Evolutionary conservation across 2,329 filamentous ascomycete genomes (phyloP).

Genomic region (Coniella vitis): DNA sequence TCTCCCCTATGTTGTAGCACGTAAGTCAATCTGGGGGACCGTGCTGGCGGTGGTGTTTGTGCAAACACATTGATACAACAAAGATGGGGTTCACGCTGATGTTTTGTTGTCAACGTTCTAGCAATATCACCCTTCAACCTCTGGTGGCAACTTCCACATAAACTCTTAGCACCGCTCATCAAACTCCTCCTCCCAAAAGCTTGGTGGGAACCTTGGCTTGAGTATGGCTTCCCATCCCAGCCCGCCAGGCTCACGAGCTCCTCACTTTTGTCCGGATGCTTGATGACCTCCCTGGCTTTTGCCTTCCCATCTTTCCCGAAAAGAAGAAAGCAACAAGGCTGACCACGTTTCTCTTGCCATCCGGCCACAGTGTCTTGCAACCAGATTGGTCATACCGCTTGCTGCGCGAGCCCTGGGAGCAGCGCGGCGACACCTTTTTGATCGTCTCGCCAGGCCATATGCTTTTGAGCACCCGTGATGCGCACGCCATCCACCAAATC

Average conservation of each 20-base stretch:
- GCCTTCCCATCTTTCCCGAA: neutral
- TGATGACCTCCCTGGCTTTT: no score
- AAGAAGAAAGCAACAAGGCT: no score
- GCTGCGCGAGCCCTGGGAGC: conserved; percentile 50
- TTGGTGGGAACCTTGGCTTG: conserved; percentile 51
- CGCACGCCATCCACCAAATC: conserved; percentile 60
- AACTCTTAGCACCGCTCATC: conserved; percentile 49
- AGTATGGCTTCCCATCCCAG: conserved; percentile 36
- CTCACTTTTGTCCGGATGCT: no score
- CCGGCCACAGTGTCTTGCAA: conserved; percentile 39
- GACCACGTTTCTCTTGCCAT: neutral
- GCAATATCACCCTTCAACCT: conserved; percentile 43
- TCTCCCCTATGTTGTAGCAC: conserved; percentile 45
- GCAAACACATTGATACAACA: neutral
- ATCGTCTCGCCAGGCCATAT: conserved; percentile 52
- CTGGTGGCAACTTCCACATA: conserved; percentile 49
- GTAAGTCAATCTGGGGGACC: conserved; percentile 34
- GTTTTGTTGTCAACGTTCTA: conserved; percentile 22
- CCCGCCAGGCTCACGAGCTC: neutral
- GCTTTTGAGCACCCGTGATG: conserved; percentile 51
- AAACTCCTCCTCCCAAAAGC: conserved; percentile 43
- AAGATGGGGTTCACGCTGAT: conserved; percentile 11
- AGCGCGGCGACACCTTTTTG: conserved; percentile 57
- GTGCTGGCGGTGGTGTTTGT: no score
- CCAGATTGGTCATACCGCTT: conserved; percentile 54